Conservation (phyloP, 2,329 filamentous ascomycete species). For the Colletotrichum abscissum region DNA sequence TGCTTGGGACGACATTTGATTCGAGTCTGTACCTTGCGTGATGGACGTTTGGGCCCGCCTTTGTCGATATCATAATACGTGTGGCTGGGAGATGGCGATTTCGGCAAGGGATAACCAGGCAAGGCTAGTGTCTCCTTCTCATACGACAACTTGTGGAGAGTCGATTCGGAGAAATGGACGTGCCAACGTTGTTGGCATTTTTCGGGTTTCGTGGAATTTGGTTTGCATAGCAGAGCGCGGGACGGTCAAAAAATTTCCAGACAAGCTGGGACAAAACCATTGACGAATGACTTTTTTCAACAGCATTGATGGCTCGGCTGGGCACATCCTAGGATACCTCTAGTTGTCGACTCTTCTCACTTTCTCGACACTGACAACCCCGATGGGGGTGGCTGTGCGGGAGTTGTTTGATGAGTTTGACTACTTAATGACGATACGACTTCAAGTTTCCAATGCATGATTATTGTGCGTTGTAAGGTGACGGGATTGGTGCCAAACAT, state of each 20-base stretch:
- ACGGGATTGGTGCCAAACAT: not conserved
- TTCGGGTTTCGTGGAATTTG: constrained; percentile 29
- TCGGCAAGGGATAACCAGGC: not conserved
- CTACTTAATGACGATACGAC: constrained; percentile 16
- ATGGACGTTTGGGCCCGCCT: not conserved
- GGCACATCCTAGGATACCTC: constrained; percentile 9
- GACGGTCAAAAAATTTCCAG: constrained; percentile 24
- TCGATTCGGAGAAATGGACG: not conserved
- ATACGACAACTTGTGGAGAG: not conserved
- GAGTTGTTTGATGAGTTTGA: not conserved
- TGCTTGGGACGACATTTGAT: not conserved
- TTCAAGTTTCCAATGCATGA: not conserved
- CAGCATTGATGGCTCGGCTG: constrained; percentile 15
- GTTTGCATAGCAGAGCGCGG: constrained; percentile 38
- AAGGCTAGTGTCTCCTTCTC: constrained; percentile 5
- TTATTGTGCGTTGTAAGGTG: not conserved
- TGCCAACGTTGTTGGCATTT: constrained; percentile 2
- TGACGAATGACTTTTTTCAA: constrained; percentile 10
- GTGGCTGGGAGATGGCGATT: not conserved
- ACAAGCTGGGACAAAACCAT: constrained; percentile 20
- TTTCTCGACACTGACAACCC: not conserved
- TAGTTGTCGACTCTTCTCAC: not conserved
- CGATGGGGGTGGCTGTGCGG: not conserved
- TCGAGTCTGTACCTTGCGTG: not conserved
- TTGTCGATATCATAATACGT: not conserved